Evolutionary conservation across 352 stramenopile genomes (phyloP).

Genomic region (Phytopythium litorale): DNA sequence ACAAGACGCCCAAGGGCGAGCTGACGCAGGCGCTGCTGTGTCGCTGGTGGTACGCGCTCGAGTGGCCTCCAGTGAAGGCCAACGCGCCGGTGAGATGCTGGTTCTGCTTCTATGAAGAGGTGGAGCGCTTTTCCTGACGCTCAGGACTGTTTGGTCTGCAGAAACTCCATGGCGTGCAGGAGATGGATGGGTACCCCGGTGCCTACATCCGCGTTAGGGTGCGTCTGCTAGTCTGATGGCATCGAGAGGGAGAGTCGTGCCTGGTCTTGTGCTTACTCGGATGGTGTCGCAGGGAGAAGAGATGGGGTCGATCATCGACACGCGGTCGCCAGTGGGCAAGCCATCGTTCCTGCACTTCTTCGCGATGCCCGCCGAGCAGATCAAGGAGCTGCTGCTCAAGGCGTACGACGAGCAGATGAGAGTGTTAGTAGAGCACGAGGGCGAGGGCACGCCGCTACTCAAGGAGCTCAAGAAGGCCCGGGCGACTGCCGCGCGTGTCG

Average conservation of each 20-base stretch:
- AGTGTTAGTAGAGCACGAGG: conserved; percentile 68
- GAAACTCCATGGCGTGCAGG: conserved; percentile 70
- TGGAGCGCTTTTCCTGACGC: not conserved
- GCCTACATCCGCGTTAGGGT: conserved; percentile 81
- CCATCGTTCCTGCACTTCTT: conserved; percentile 86
- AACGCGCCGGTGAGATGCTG: conserved; percentile 17
- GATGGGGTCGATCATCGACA: conserved; percentile 84
- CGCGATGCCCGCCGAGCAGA: conserved; percentile 60
- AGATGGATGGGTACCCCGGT: conserved; percentile 76
- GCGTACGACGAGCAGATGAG: conserved; percentile 86
- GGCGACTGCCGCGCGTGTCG: conserved; percentile 50
- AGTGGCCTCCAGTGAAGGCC: conserved; percentile 60
- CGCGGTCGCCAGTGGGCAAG: conserved; percentile 57
- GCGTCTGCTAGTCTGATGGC: not conserved
- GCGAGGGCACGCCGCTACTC: conserved; percentile 44
- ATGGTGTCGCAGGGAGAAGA: conserved; percentile 52
- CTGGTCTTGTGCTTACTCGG: not conserved
- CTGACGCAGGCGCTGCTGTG: conserved; percentile 78
- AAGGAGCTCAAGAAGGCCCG: conserved; percentile 64
- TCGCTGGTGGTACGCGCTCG: conserved; percentile 84
- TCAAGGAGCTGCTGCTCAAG: conserved; percentile 67
- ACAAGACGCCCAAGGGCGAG: conserved; percentile 71
- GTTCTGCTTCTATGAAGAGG: not conserved
- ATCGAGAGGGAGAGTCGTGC: not conserved
- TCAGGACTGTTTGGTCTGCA: conserved; percentile 9